A percentile compares a stretch with the other conserved stretches of the same genome.
These are phyloP conservation scores for Geranomyces michiganensis DNA, from an alignment of 192 early-diverging fungal species.

Conservation along the genomic window DNA sequence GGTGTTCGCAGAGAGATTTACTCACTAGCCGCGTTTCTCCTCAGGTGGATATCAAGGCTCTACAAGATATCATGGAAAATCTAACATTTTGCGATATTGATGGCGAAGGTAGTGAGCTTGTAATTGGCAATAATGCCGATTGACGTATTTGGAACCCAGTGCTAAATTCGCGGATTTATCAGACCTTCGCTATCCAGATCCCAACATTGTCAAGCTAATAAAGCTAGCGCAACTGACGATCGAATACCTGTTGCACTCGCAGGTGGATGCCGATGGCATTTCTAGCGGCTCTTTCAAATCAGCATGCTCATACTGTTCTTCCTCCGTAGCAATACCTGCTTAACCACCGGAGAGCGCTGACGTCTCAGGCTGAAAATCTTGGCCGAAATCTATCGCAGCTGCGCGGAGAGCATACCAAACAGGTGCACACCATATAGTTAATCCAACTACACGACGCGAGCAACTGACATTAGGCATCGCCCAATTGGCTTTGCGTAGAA, in stretches of 20 bases:
- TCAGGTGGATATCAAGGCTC: conserved; percentile 48
- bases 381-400: conserved; percentile 16
- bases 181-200: conserved; percentile 44
- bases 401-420: conserved; percentile 29
- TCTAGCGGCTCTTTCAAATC: no score
- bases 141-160: no score
- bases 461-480: no score
- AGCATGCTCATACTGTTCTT: no score
- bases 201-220: conserved; percentile 59
- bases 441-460: no score
- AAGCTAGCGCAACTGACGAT: conserved; percentile 60
- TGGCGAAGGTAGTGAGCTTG: conserved; percentile 40
- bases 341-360: conserved; percentile 15
- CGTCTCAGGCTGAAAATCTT: conserved; percentile 30
- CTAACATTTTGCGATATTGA: conserved; percentile 57
- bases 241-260: conserved; percentile 59
- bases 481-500: conserved; percentile 26
- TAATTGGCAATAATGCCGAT: no score
- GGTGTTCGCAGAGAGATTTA: no score
- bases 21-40: neutral
- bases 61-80: conserved; percentile 61
- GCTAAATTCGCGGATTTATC: no score
- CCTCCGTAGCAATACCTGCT: conserved; percentile 27
- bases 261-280: no score
- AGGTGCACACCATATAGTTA: conserved; percentile 26